These are phyloP conservation scores for Comarum palustre DNA, from an alignment of 306 rosid species.

Conservation along the genomic window DNA sequence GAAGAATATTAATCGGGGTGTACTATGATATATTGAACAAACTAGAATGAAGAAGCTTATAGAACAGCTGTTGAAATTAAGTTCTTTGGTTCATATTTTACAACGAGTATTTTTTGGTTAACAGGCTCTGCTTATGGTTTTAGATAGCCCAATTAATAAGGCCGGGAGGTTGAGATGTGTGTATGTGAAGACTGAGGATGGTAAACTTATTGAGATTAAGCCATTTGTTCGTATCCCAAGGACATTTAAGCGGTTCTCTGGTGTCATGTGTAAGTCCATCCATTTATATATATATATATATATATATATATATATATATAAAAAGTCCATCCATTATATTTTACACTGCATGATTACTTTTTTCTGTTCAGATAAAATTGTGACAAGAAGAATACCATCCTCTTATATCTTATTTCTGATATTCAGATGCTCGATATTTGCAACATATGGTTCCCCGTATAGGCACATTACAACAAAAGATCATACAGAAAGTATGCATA, in stretches of 20 bases:
- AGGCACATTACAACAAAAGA: not conserved
- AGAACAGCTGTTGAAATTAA: not conserved
- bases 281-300: too few relatives aligned
- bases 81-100: not conserved
- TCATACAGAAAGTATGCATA: not conserved
- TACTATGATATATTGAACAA: not conserved
- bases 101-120: not conserved
- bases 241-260: conserved; percentile 79
- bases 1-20: not conserved
- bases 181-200: conserved; percentile 76
- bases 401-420: not conserved
- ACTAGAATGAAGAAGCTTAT: not conserved
- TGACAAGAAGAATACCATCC: not conserved
- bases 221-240: conserved; percentile 78
- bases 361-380: not conserved
- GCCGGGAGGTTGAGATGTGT: conserved; percentile 75
- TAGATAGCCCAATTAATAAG: conserved; percentile 80
- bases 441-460: not conserved
- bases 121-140: conserved; percentile 71
- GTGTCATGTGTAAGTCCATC: conserved; percentile 73
- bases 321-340: conserved; percentile 32
- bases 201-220: conserved; percentile 75
- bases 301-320: too few relatives aligned
- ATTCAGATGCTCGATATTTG: not conserved
- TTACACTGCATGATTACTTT: not conserved